Percentiles rank a stretch among this genome's conserved stretches.
phyloP scores from a whole-genome alignment of 805 yeast species.

The Candida mattraensis region DNA sequence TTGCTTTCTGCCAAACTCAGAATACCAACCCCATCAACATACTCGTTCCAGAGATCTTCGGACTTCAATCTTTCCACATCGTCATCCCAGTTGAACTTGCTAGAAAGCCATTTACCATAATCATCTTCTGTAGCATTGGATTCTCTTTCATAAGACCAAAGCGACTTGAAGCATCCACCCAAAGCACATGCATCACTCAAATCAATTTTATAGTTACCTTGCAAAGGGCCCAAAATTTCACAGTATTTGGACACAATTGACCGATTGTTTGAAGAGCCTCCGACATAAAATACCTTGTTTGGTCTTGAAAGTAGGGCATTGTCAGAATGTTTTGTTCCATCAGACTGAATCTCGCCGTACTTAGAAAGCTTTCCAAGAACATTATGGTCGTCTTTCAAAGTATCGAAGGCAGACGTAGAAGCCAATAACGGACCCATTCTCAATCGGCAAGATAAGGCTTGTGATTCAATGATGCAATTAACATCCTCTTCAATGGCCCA shows the following conservation, averaged over 20 bases:
- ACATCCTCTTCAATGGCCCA: slow-evolving; percentile 67
- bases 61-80: slow-evolving; percentile 40
- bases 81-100: slow-evolving; percentile 49
- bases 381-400: slow-evolving; percentile 14
- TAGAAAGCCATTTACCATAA: slow-evolving; percentile 47
- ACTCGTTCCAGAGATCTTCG: slow-evolving; percentile 47
- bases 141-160: slow-evolving; percentile 59
- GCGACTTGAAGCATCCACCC: slow-evolving; percentile 86
- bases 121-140: slow-evolving; percentile 18
- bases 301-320: slow-evolving; percentile 56
- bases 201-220: slow-evolving; percentile 70
- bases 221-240: slow-evolving; percentile 61
- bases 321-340: slow-evolving; percentile 46
- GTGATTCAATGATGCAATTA: slow-evolving; percentile 77
- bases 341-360: slow-evolving; percentile 48
- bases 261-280: slow-evolving; percentile 77
- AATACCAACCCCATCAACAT: slow-evolving; percentile 53
- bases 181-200: slow-evolving; percentile 88
- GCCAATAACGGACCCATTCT: slow-evolving; percentile 78
- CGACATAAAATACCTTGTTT: slow-evolving; percentile 73
- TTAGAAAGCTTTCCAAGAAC: slow-evolving; percentile 26
- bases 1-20: slow-evolving; percentile 45
- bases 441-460: slow-evolving; percentile 79
- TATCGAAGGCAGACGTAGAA: slow-evolving; percentile 15
- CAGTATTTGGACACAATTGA: slow-evolving; percentile 71